Conservation (phyloP, 768 basidiomycete species). For the Mrakia blollopis region DNA sequence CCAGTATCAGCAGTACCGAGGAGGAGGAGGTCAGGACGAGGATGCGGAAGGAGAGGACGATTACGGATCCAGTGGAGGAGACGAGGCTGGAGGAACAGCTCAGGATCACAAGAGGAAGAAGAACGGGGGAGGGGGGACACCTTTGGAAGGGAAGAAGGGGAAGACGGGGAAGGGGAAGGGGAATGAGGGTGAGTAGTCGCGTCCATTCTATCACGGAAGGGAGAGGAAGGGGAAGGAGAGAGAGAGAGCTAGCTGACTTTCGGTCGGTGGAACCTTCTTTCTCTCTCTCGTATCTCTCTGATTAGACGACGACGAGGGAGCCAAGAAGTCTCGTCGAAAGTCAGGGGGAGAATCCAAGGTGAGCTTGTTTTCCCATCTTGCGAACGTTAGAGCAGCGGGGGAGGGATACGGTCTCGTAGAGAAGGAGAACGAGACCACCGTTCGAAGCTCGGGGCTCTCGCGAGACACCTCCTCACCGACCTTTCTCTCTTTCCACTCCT, state of each 20-base stretch:
- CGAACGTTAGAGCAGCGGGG: background rate
- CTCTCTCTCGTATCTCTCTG: background rate
- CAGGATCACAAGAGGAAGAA: slow-evolving; percentile 26
- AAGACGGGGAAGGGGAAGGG: background rate
- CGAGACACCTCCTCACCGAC: background rate
- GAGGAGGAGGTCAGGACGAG: background rate
- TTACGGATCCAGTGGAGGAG: background rate
- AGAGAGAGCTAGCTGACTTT: background rate
- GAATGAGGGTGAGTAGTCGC: background rate
- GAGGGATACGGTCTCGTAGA: background rate
- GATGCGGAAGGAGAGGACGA: slow-evolving; percentile 1
- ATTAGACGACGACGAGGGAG: slow-evolving; percentile 1
- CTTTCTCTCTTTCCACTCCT: background rate
- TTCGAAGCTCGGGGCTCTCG: too few relatives aligned
- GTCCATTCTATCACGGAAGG: background rate
- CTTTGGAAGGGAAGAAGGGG: slow-evolving; percentile 28
- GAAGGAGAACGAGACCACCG: background rate
- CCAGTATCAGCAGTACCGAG: background rate
- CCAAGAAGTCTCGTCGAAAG: slow-evolving; percentile 5
- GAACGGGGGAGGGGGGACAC: background rate
- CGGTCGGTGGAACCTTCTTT: background rate
- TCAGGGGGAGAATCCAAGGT: slow-evolving; percentile 20
- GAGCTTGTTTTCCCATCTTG: background rate
- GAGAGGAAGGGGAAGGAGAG: slow-evolving; percentile 5
- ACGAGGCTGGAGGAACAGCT: background rate